phyloP scores from a whole-genome alignment of 2,329 filamentous ascomycete species.

The Mycosphaerelloides madeirae region DNA sequence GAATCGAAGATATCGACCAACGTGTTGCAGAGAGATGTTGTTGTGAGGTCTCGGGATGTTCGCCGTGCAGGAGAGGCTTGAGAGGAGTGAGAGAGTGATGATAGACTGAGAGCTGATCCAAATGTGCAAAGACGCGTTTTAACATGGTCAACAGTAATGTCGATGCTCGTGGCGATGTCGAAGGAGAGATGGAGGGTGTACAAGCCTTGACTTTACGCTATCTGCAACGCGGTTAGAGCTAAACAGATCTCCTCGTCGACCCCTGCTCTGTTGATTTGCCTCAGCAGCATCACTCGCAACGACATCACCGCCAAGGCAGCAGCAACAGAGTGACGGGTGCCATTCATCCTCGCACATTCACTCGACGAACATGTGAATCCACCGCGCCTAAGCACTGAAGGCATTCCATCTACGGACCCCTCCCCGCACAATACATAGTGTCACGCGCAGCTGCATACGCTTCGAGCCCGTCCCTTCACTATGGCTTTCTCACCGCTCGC shows the following conservation, averaged over 20 bases:
- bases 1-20: too few relatives aligned
- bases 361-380: not conserved
- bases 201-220: too few relatives aligned
- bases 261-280: not conserved
- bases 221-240: not conserved
- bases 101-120: too few relatives aligned
- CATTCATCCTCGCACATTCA: not conserved
- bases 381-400: not conserved
- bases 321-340: too few relatives aligned
- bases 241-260: not conserved
- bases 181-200: too few relatives aligned
- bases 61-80: too few relatives aligned
- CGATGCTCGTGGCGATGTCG: too few relatives aligned
- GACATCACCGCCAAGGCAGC: not conserved
- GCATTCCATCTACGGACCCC: not conserved
- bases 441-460: slow-evolving; percentile 13
- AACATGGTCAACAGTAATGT: too few relatives aligned
- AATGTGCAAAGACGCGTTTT: too few relatives aligned
- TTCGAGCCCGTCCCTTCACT: slow-evolving; percentile 1
- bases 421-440: not conserved
- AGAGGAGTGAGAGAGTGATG: too few relatives aligned
- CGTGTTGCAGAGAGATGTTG: too few relatives aligned
- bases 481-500: slow-evolving; percentile 21
- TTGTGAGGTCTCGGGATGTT: too few relatives aligned
- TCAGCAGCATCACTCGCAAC: not conserved